phyloP scores from a whole-genome alignment of 176 grass and related monocot species.

The Aegilops bicornis region DNA sequence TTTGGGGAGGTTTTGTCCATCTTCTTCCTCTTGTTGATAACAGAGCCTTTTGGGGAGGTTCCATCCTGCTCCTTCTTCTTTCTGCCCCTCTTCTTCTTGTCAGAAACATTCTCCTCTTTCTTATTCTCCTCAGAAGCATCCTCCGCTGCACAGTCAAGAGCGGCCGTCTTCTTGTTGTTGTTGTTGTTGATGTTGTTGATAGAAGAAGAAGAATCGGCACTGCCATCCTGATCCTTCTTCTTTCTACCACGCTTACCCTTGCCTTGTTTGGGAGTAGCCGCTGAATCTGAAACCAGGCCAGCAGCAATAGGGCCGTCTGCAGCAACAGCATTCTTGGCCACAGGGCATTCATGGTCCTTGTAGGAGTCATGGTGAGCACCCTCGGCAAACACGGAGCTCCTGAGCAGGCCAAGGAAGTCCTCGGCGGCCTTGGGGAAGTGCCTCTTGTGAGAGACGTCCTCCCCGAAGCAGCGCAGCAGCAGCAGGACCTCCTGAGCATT shows the following conservation, averaged over 20 bases:
- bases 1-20: not conserved
- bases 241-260: slow-evolving; percentile 24
- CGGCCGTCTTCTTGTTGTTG: not conserved
- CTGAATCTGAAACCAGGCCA: not conserved
- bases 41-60: not conserved
- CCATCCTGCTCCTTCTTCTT: slow-evolving; percentile 37
- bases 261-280: slow-evolving; percentile 5
- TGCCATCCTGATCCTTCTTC: slow-evolving; percentile 28
- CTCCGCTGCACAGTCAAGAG: slow-evolving; percentile 8
- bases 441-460: slow-evolving; percentile 14
- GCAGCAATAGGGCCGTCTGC: not conserved
- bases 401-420: slow-evolving; percentile 49
- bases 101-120: not conserved
- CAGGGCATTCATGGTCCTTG: not conserved
- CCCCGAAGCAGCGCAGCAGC: slow-evolving; percentile 24
- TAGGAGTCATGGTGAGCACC: slow-evolving; percentile 21
- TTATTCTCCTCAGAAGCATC: too few relatives aligned
- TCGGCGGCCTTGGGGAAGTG: slow-evolving; percentile 17
- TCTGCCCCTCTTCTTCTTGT: slow-evolving; percentile 9
- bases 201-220: not conserved
- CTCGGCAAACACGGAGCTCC: slow-evolving; percentile 32
- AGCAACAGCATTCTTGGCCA: not conserved
- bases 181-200: too few relatives aligned
- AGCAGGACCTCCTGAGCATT: slow-evolving; percentile 27
- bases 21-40: slow-evolving; percentile 43